A percentile compares a stretch with the other conserved stretches of the same genome.
phyloP scores from a whole-genome alignment of 495 filamentous ascomycete genomes.

The Hyaloscypha hepaticicola region DNA sequence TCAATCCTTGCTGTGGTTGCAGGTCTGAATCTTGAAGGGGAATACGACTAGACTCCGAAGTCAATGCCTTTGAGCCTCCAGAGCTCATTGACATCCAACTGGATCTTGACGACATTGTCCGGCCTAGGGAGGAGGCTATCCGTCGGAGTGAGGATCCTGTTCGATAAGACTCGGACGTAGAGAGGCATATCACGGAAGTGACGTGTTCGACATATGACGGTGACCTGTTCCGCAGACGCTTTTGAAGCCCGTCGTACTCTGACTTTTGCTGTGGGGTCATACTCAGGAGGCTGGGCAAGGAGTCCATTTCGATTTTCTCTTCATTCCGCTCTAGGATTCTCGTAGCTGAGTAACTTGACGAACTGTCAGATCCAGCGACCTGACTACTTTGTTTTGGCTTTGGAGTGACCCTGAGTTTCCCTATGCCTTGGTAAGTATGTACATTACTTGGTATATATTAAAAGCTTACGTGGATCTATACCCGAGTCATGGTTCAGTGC shows the following conservation, averaged over 20 bases:
- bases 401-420: neutral
- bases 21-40: neutral
- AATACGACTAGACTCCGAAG: neutral
- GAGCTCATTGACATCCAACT: conserved; percentile 18
- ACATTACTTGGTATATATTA: too few species aligned
- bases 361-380: neutral
- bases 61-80: conserved; percentile 9
- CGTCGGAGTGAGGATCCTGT: neutral
- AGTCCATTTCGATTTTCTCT: neutral
- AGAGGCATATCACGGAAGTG: conserved; percentile 4
- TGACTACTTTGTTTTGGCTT: neutral
- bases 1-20: neutral
- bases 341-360: neutral
- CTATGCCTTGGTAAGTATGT: too few species aligned
- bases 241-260: neutral
- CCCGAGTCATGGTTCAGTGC: neutral
- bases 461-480: neutral
- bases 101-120: conserved; percentile 5
- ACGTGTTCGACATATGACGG: conserved; percentile 12
- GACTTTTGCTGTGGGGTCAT: conserved; percentile 4
- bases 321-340: neutral
- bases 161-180: conserved; percentile 5
- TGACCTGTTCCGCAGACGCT: conserved; percentile 8
- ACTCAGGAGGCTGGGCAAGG: neutral
- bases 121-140: neutral